phyloP scores from a whole-genome alignment of 805 yeast species.

The Zygoascus flipseniorum region DNA sequence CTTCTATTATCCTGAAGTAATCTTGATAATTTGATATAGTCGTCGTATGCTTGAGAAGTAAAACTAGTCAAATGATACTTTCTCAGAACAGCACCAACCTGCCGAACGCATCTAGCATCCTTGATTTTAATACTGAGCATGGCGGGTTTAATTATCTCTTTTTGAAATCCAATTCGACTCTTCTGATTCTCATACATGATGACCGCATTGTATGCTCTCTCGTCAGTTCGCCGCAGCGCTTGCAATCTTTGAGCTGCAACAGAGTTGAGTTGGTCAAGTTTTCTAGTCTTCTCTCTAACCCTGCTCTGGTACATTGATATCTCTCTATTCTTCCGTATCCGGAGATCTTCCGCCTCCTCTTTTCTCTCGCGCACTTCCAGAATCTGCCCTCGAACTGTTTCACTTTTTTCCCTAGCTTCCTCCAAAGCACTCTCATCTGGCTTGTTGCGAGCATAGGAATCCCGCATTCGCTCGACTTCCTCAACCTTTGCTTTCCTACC shows the following conservation, averaged over 20 bases:
- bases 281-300: neutral
- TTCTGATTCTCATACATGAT: constrained; percentile 31
- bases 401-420: neutral
- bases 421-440: neutral
- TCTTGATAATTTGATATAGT: constrained; percentile 40
- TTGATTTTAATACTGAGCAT: constrained; percentile 50
- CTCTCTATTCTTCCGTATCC: neutral
- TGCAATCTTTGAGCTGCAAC: constrained; percentile 12
- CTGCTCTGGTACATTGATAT: neutral
- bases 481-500: neutral
- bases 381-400: neutral
- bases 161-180: constrained; percentile 30
- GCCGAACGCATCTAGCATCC: constrained; percentile 42
- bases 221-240: constrained; percentile 7
- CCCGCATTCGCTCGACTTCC: neutral
- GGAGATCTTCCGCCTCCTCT: neutral
- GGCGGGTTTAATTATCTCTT: constrained; percentile 64
- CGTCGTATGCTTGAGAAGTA: constrained; percentile 46
- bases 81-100: constrained; percentile 50
- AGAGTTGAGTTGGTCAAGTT: neutral
- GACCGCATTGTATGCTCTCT: constrained; percentile 35
- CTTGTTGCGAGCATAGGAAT: neutral
- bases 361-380: neutral
- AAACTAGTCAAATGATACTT: constrained; percentile 49
- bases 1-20: constrained; percentile 33